These are phyloP conservation scores for Penicillium antarcticum DNA, from an alignment of 495 filamentous ascomycete species.

Conservation along the genomic window DNA sequence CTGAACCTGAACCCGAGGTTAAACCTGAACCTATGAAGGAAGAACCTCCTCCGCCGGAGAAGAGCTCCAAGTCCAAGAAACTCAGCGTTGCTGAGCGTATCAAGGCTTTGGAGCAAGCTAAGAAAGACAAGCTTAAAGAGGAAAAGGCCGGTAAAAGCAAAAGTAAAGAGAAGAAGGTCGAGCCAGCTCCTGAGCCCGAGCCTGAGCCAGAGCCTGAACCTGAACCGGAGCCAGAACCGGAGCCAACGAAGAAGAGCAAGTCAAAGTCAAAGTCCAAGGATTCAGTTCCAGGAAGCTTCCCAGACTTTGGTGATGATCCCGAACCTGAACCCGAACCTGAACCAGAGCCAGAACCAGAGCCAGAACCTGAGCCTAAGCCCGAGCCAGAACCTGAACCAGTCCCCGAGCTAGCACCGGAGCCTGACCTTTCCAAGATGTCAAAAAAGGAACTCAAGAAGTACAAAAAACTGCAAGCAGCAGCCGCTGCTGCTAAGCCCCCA, in stretches of 20 bases:
- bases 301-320: slow-evolving; percentile 32
- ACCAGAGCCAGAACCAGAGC: slow-evolving; percentile 35
- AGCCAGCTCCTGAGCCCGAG: slow-evolving; percentile 30
- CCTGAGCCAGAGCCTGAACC: slow-evolving; percentile 17
- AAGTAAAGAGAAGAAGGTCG: slow-evolving; percentile 18
- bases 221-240: slow-evolving; percentile 12
- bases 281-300: slow-evolving; percentile 9
- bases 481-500: slow-evolving; percentile 68
- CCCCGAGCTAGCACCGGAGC: slow-evolving; percentile 28
- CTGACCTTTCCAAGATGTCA: slow-evolving; percentile 25
- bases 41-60: slow-evolving; percentile 11
- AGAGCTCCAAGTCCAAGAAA: slow-evolving; percentile 42
- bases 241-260: slow-evolving; percentile 13
- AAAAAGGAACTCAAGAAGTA: slow-evolving; percentile 31
- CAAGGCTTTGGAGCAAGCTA: slow-evolving; percentile 44
- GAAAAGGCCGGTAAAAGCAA: slow-evolving; percentile 32
- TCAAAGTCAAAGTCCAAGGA: slow-evolving; percentile 11
- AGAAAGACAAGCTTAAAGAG: slow-evolving; percentile 36
- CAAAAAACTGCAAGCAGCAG: slow-evolving; percentile 29
- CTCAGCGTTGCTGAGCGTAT: slow-evolving; percentile 48
- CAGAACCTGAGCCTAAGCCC: slow-evolving; percentile 25
- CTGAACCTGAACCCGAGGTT: slow-evolving; percentile 27
- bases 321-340: slow-evolving; percentile 21
- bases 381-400: slow-evolving; percentile 17
- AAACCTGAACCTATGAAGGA: slow-evolving; percentile 22